phyloP scores from a whole-genome alignment of 2,329 filamentous ascomycete species.

The Neofusicoccum kwambonambiense region DNA sequence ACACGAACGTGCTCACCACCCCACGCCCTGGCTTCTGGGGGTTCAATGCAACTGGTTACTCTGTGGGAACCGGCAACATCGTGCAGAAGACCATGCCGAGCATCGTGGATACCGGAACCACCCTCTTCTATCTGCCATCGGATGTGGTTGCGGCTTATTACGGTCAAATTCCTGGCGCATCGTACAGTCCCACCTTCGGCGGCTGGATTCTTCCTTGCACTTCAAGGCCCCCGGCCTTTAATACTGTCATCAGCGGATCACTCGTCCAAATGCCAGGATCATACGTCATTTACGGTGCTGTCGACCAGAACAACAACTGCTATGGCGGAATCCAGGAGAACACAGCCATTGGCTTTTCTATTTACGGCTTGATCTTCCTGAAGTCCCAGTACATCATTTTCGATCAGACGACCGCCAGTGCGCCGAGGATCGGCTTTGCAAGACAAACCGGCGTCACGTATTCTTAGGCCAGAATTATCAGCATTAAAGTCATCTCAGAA shows the following conservation, averaged over 20 bases:
- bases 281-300: conserved; percentile 55
- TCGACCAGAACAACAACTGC: conserved; percentile 50
- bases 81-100: conserved; percentile 46
- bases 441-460: conserved; percentile 5
- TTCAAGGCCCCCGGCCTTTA: conserved; percentile 53
- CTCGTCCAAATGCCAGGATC: conserved; percentile 53
- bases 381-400: conserved; percentile 76
- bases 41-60: conserved; percentile 58
- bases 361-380: conserved; percentile 76
- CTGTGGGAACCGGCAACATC: conserved; percentile 47
- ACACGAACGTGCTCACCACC: conserved; percentile 52
- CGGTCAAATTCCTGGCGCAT: conserved; percentile 52
- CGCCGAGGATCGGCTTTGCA: conserved; percentile 39
- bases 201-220: conserved; percentile 57
- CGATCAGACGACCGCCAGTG: conserved; percentile 47
- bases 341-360: conserved; percentile 58
- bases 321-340: conserved; percentile 74
- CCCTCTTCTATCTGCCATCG: conserved; percentile 60
- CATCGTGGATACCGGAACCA: conserved; percentile 71
- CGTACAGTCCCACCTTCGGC: conserved; percentile 48
- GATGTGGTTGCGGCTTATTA: conserved; percentile 60
- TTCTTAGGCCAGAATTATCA: background rate
- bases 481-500: no score
- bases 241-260: conserved; percentile 50
- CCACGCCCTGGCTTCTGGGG: conserved; percentile 57